Conservation (phyloP, 1,139 yeast genomes). For the Suhomyces chickasaworum region DNA sequence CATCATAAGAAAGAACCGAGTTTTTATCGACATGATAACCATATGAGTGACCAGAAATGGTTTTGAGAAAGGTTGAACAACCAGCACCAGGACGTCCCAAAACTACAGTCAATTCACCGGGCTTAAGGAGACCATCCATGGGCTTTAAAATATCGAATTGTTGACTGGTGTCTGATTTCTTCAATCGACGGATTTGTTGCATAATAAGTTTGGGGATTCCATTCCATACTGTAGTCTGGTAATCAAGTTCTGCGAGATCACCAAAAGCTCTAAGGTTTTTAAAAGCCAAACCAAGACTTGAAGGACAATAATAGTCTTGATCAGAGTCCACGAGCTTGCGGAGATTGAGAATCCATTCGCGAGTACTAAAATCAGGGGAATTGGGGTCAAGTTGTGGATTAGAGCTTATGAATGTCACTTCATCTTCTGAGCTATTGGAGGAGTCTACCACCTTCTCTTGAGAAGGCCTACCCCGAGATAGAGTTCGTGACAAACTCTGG, state of each 20-base stretch:
- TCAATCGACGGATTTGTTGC: constrained; percentile 20
- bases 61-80: constrained; percentile 74
- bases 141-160: constrained; percentile 60
- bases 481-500: constrained; percentile 64
- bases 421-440: constrained; percentile 29
- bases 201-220: constrained; percentile 41
- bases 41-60: constrained; percentile 69
- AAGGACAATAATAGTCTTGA: constrained; percentile 66
- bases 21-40: constrained; percentile 64
- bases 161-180: constrained; percentile 24
- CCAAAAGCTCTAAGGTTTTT: constrained; percentile 72
- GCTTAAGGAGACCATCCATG: constrained; percentile 66
- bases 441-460: constrained; percentile 30
- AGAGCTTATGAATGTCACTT: constrained; percentile 54
- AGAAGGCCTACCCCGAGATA: constrained; percentile 23
- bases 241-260: constrained; percentile 74
- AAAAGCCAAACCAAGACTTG: constrained; percentile 69
- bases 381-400: constrained; percentile 41
- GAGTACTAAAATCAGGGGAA: constrained; percentile 58
- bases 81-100: constrained; percentile 87
- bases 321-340: constrained; percentile 56
- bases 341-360: constrained; percentile 74
- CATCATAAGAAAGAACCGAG: constrained; percentile 38
- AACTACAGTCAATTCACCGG: constrained; percentile 77
- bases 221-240: constrained; percentile 62